A percentile compares a stretch with the other conserved stretches of the same genome.
Evolutionary conservation across 495 filamentous ascomycete genomes (phyloP).

Genomic region (Penicillium manginii): DNA sequence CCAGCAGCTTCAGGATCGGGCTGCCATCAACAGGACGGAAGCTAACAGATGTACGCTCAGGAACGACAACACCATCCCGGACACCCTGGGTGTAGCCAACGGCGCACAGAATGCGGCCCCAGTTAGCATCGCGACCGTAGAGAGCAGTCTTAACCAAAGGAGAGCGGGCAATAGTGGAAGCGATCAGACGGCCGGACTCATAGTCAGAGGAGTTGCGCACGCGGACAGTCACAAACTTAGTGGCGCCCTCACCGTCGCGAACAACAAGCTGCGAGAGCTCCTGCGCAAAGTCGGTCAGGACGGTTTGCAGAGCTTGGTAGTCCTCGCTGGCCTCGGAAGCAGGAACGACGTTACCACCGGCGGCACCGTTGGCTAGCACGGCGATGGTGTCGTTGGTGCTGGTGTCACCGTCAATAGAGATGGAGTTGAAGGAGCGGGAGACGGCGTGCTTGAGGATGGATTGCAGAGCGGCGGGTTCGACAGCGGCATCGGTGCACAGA

Average conservation of each 20-base stretch:
- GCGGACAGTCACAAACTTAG: conserved; percentile 95
- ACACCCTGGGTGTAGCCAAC: conserved; percentile 84
- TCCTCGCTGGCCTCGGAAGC: conserved; percentile 58
- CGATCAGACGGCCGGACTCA: conserved; percentile 68
- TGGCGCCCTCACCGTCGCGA: conserved; percentile 95
- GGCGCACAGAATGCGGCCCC: conserved; percentile 95
- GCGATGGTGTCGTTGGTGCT: conserved; percentile 97
- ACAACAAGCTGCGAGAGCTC: conserved; percentile 91
- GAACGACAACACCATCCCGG: conserved; percentile 64
- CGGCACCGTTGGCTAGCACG: conserved; percentile 91
- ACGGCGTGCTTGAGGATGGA: conserved; percentile 73
- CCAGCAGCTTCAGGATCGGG: conserved; percentile 77
- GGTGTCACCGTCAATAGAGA: conserved; percentile 95
- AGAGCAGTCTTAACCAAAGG: conserved; percentile 96
- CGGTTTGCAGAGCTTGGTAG: conserved; percentile 64
- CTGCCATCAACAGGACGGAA: conserved; percentile 88
- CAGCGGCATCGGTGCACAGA: conserved; percentile 89
- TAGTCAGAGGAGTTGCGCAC: conserved; percentile 73
- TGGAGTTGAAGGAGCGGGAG: conserved; percentile 91
- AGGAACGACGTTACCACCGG: conserved; percentile 61
- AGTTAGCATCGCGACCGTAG: conserved; percentile 97
- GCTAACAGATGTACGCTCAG: conserved; percentile 86
- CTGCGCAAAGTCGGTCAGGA: conserved; percentile 76
- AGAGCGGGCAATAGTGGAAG: conserved; percentile 87
- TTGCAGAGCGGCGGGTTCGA: conserved; percentile 69